Evolutionary conservation across 2,329 filamentous ascomycete species (phyloP).

Genomic region (Arthrobotrys pseudoclavata): DNA sequence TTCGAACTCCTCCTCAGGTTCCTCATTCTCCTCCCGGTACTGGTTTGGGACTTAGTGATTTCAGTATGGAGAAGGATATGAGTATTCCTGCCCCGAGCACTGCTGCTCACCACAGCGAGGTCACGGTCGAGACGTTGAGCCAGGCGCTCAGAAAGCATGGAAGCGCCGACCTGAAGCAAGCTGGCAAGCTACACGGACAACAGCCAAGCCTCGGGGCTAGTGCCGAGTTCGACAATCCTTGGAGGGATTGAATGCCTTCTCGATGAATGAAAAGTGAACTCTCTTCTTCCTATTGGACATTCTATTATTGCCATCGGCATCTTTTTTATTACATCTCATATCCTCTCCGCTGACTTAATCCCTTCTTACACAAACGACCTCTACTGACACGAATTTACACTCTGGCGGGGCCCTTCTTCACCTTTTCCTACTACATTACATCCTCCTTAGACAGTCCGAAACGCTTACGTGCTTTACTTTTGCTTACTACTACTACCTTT

Average conservation of each 20-base stretch:
- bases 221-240: constrained; percentile 53
- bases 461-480: constrained; percentile 15
- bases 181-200: constrained; percentile 30
- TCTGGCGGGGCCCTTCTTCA: neutral
- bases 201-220: constrained; percentile 18
- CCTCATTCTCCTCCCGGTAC: constrained; percentile 52
- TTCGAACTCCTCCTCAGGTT: constrained; percentile 59
- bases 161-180: constrained; percentile 77
- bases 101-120: constrained; percentile 57
- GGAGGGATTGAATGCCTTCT: constrained; percentile 43
- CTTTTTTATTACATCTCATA: constrained; percentile 5
- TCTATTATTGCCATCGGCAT: neutral
- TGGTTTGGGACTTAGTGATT: constrained; percentile 48
- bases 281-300: neutral
- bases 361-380: neutral
- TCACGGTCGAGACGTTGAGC: constrained; percentile 93
- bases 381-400: constrained; percentile 12
- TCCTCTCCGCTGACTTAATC: constrained; percentile 10
- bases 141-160: constrained; percentile 88
- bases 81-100: constrained; percentile 52
- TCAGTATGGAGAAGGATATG: constrained; percentile 60
- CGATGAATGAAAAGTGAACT: neutral
- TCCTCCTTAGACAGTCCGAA: constrained; percentile 15
- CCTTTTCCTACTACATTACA: neutral
- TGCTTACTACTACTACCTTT: neutral